A percentile compares a stretch with the other conserved stretches of the same genome.
phyloP scores from a whole-genome alignment of 495 filamentous ascomycete genomes.

The Cercophora newfieldiana region DNA sequence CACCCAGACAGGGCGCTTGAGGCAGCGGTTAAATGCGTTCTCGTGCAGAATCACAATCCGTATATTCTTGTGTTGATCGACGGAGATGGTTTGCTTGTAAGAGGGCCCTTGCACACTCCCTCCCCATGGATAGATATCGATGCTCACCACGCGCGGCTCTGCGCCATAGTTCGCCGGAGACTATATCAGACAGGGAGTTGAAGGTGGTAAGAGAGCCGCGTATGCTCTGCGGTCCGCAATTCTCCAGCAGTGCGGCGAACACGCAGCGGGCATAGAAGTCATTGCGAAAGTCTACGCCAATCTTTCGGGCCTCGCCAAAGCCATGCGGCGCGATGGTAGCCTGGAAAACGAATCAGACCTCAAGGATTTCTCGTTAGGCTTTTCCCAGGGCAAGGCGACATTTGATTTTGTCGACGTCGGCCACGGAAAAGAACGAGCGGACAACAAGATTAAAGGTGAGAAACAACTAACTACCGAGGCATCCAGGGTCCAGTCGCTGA shows the following conservation, averaged over 20 bases:
- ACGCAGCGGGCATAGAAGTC: slow-evolving; percentile 56
- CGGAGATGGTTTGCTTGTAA: slow-evolving; percentile 71
- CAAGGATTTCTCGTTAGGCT: slow-evolving; percentile 71
- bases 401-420: slow-evolving; percentile 81
- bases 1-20: slow-evolving; percentile 6
- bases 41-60: slow-evolving; percentile 66
- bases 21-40: slow-evolving; percentile 24
- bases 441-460: slow-evolving; percentile 75
- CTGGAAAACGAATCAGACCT: slow-evolving; percentile 53
- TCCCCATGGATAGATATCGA: slow-evolving; percentile 9
- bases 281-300: slow-evolving; percentile 70
- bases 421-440: slow-evolving; percentile 64
- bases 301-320: slow-evolving; percentile 61
- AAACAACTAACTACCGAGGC: not conserved
- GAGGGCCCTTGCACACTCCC: slow-evolving; percentile 22
- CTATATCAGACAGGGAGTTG: slow-evolving; percentile 61
- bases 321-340: slow-evolving; percentile 59
- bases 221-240: slow-evolving; percentile 59
- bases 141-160: slow-evolving; percentile 11
- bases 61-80: slow-evolving; percentile 77
- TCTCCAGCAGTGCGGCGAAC: slow-evolving; percentile 46
- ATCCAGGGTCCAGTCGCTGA: not conserved
- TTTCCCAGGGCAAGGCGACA: slow-evolving; percentile 67
- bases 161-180: slow-evolving; percentile 61
- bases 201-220: slow-evolving; percentile 72